A percentile compares a stretch with the other conserved stretches of the same genome.
These are phyloP conservation scores for Vitis hybrid DNA, from an alignment of 177 flowering plant genomes.

Conservation along the genomic window DNA sequence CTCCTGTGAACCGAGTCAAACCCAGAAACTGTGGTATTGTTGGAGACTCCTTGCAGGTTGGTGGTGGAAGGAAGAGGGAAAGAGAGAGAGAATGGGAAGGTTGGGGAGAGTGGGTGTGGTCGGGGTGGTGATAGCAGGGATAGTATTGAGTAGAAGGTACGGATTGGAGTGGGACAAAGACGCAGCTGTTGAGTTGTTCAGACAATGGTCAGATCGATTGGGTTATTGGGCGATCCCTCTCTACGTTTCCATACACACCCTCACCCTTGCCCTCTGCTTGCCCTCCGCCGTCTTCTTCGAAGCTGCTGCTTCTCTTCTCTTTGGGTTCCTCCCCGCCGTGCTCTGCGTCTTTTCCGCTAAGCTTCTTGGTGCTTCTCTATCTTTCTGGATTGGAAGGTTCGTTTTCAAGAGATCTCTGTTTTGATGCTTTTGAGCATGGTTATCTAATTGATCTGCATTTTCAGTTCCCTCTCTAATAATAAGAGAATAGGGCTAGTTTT, in stretches of 20 bases:
- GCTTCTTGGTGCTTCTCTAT: slow-evolving; percentile 86
- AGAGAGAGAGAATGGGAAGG: slow-evolving; percentile 6
- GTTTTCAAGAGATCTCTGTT: not conserved
- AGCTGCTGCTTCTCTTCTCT: slow-evolving; percentile 84
- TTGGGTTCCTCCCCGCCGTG: slow-evolving; percentile 82
- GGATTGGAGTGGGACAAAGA: slow-evolving; percentile 51
- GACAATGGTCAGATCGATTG: slow-evolving; percentile 48
- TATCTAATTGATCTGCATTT: too few relatives aligned
- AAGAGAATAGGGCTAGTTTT: too few relatives aligned
- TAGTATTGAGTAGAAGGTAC: slow-evolving; percentile 26
- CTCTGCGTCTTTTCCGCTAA: slow-evolving; percentile 92
- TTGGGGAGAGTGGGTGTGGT: slow-evolving; percentile 29
- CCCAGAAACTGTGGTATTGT: too few relatives aligned
- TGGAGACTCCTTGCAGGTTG: too few relatives aligned
- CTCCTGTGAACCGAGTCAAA: too few relatives aligned
- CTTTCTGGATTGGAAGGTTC: slow-evolving; percentile 91
- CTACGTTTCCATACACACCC: slow-evolving; percentile 69
- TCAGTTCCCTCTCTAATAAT: too few relatives aligned
- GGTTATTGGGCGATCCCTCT: slow-evolving; percentile 89
- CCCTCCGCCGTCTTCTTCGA: slow-evolving; percentile 94
- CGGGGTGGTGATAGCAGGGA: slow-evolving; percentile 20
- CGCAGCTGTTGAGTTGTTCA: slow-evolving; percentile 33
- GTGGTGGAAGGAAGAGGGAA: not conserved
- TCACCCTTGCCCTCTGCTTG: slow-evolving; percentile 77
- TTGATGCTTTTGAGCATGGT: too few relatives aligned